Base-by-base conservation (phyloP, 2,329 filamentous ascomycete genomes). In the Aspergillus hiratsukae region DNA sequence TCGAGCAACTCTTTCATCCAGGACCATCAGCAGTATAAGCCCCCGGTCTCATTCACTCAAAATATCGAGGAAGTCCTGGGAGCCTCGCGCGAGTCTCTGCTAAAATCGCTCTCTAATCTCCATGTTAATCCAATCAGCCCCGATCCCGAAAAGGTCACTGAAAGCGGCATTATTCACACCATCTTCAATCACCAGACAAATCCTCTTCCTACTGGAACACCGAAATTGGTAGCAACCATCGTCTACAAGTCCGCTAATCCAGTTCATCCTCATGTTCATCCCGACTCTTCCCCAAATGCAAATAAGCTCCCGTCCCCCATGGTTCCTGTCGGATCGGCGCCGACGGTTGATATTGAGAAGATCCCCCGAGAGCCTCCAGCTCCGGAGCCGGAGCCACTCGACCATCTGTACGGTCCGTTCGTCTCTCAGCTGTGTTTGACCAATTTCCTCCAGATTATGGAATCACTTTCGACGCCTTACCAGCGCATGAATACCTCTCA, bases 391-490 rank as follows among this genome's bases (percentile, higher is more conserved):
- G 79, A 81, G 56, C 79, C 80, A 25, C 71, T 82, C 41, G 81
- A 83, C 63, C 80, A 82, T 64, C 70, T 83, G 19, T 83, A 83
- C 63, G 81, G 81, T 9, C 76, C 76, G 10, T 82, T 79, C 60
- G 75, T 83, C 48, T 81, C 78, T 54, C 80, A 82, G 67, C 69
- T 81, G 61, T 83, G 81, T 66, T 72, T 83, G 57, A 81, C 80
- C 31, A 80, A 82, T 63, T 83, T 83, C 71, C 75, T 81, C 58
- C 77, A 80, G 55, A 80, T 78, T 14, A 71, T 83, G 49, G 74
- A 81, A 57, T 69, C 73, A 31, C 73, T 81, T 9, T 74, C 80
- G 14, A 78, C 79, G 2, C 76, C 78, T 2, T 77, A 81, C 43
- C 72, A 78, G 63, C 75, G 80, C 40, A 76, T 77, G 61, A 78